Base-by-base conservation (phyloP, 352 stramenopile species). In the Globisporangium radiosum region DNA sequence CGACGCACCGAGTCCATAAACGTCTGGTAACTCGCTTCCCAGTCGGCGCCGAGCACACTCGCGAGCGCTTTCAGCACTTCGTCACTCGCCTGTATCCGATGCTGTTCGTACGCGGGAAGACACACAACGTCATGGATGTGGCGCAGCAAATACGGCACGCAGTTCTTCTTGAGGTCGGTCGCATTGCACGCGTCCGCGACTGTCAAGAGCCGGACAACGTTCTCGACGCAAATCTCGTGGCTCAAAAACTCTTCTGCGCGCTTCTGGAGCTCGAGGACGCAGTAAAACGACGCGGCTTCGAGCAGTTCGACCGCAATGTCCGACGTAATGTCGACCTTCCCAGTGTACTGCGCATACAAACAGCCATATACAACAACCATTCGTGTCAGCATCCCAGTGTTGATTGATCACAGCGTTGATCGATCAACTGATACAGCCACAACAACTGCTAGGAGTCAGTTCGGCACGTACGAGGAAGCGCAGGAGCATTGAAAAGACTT, bases 111-210 rank as follows among this genome's bases (percentile, higher is more conserved):
- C 36, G 81, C 83, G 47, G 80, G 75, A 5, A 95, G 64, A 4
- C 82, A 79, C 43, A 93, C 86, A 3, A 95, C 70, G 37, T 90
- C 82, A 62, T 92, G 85, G 54, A 95, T 94, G 69, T 94, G 84
- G 25, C 77, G 79, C 73, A 95, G 87, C 52, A 95, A 67, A 60
- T 90, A 95, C 44, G 86, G 80, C 54, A 95, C 72, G 49, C 83
- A 93, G 57, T 91, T 92, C 40, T 87, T 87, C 72, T 93, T 92
- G 49, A 95, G 63, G 60, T 95, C 85, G 15, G 77, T 62, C 11
- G 86, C 86, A 19, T 83, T 71, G 68, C 82, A 94, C 60, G 91
- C 78, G 47, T 94, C 81, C 0, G 86, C 82, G 39, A 95, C 59
- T 19, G 75, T 83, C 37, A 92, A 69, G 39, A 94, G 50, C 37